Evolutionary conservation across 345 rosid species (phyloP), one percentile per base, ranked within the genome.

Genomic region (Iberis pinnata): DNA sequence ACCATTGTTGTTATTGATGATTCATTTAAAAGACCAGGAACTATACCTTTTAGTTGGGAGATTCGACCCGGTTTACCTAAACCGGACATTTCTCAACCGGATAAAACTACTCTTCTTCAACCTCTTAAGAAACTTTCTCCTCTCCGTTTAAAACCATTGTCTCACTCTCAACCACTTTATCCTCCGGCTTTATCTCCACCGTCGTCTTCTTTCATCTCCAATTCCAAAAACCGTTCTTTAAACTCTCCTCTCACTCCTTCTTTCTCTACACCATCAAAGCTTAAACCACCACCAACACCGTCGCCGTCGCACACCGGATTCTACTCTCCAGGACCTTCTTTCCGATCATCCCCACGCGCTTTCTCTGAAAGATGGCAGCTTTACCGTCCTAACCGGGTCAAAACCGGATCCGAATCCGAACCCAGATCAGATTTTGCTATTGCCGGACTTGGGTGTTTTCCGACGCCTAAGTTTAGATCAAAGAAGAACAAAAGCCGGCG

Each of bases 31-130:
- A 76, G 79, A 56, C 86, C 92, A 1, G 98, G 96, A 42, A 64
- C 88, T 0, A 39, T 87, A 42, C 98, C 96, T 3, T 90, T 90
- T 72, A 87, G 87, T 59, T 90, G 96, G 98, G 98, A 90, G 81
- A 73, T 84, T 75, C 88, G 98, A 52, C 95, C 67, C 62, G 25
- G 9, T 6, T 56, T 26, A 18, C 63, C 43, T 43, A 49, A 56
- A 55, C 57, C 58, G 44, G 14, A 4, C 4, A 26, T 26, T 4
- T n/a, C n/a, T n/a, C n/a, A n/a, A n/a, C n/a, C n/a, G n/a, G n/a
- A 4, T 3, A 42, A 42, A 16, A 41, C 50, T 5, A 27, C 38
- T 49, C 25, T 29, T 29, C 54, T 53, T 24, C 65, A 60, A 0
- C 71, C 71, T 38, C 71, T 52, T 8, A 60, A 60, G 46, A 54